Conservation (phyloP, 495 filamentous ascomycete genomes). For the Penicillium macrosclerotiorum region DNA sequence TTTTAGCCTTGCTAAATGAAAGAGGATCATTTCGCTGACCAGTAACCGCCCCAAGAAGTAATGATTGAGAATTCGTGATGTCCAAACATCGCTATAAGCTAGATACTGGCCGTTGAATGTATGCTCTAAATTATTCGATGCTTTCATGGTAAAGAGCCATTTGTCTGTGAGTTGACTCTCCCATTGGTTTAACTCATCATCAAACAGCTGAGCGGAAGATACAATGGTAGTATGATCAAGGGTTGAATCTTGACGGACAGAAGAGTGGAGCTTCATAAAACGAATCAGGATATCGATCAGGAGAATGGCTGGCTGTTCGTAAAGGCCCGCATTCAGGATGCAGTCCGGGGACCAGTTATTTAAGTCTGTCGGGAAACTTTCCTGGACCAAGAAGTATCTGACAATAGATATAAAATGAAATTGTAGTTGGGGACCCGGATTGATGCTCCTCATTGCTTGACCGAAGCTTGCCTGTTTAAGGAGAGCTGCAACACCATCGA, state of each 20-base stretch:
- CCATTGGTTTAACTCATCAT: slow-evolving; percentile 21
- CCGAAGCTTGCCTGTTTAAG: slow-evolving; percentile 11
- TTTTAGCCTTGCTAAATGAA: slow-evolving; percentile 3
- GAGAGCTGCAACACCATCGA: slow-evolving; percentile 21
- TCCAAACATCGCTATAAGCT: slow-evolving; percentile 18
- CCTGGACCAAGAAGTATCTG: slow-evolving; percentile 18
- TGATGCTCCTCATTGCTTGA: background rate
- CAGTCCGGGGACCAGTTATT: slow-evolving; percentile 11
- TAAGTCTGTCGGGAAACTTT: slow-evolving; percentile 7
- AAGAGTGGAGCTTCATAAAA: slow-evolving; percentile 15
- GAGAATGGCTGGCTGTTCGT: slow-evolving; percentile 9
- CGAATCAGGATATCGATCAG: slow-evolving; percentile 23
- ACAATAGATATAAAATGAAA: slow-evolving; percentile 19
- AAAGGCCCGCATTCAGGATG: background rate
- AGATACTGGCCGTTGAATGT: slow-evolving; percentile 20
- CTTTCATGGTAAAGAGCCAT: slow-evolving; percentile 10
- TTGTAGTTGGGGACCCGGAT: slow-evolving; percentile 17
- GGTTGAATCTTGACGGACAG: slow-evolving; percentile 1
- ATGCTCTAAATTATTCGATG: slow-evolving; percentile 8
- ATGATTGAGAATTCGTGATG: slow-evolving; percentile 16
- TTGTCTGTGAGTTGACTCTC: slow-evolving; percentile 11
- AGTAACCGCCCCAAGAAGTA: slow-evolving; percentile 20
- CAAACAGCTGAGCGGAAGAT: slow-evolving; percentile 3
- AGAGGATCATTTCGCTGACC: slow-evolving; percentile 19
- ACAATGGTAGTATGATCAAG: background rate